phyloP scores from a whole-genome alignment of 345 rosid genomes.

The Microthlaspi erraticum region DNA sequence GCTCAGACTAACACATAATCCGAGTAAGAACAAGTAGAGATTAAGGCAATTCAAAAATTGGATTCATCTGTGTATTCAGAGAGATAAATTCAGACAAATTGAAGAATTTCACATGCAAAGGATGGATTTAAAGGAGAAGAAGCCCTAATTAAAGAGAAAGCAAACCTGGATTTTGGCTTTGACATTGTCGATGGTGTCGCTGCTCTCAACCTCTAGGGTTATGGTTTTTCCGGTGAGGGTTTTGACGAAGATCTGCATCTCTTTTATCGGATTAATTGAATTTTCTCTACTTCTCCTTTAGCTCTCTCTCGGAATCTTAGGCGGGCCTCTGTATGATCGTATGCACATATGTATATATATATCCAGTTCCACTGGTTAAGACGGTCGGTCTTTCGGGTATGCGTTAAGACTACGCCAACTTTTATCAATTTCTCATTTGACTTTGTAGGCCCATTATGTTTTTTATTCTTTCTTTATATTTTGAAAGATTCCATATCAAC shows the following conservation, averaged over 20 bases:
- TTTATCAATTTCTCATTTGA: background rate
- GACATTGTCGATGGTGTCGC: slow-evolving; percentile 63
- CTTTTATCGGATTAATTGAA: background rate
- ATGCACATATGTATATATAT: background rate
- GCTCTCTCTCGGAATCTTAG: background rate
- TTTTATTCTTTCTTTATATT: background rate
- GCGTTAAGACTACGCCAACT: slow-evolving; percentile 42
- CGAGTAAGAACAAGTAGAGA: slow-evolving; percentile 2
- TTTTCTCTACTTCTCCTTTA: background rate
- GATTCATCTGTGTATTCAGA: background rate
- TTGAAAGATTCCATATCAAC: too few species aligned
- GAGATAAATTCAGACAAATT: background rate
- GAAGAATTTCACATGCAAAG: background rate
- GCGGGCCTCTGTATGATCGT: background rate
- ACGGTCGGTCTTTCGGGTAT: slow-evolving; percentile 13
- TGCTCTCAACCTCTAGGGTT: slow-evolving; percentile 65
- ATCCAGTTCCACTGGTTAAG: background rate
- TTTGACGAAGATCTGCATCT: slow-evolving; percentile 69
- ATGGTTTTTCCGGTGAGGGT: slow-evolving; percentile 65
- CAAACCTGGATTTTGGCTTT: slow-evolving; percentile 63
- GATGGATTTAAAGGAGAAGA: background rate
- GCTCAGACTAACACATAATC: background rate
- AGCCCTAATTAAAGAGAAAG: slow-evolving; percentile 2
- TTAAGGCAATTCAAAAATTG: background rate
- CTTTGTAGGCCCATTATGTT: background rate